These are phyloP conservation scores for Ceratocystis eucalypticola DNA, from an alignment of 2,329 filamentous ascomycete genomes.

Conservation along the genomic window DNA sequence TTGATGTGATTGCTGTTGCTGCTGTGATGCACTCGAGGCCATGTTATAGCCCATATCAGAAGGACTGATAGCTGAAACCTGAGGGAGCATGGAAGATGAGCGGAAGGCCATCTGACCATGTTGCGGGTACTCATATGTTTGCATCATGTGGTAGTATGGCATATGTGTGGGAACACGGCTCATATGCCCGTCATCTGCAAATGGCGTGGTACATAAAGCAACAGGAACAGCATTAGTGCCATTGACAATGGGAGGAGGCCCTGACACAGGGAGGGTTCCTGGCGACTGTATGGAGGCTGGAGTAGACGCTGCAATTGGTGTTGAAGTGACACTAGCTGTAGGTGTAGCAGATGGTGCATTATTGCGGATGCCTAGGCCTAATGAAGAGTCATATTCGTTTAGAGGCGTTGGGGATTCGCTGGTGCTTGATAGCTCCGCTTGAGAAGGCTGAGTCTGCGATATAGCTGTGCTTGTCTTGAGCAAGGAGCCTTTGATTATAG, in stretches of 20 bases:
- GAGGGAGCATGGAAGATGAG: conserved; percentile 1
- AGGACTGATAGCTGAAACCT: conserved; percentile 1
- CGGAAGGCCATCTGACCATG: conserved; percentile 5
- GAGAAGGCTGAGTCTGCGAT: conserved; percentile 12
- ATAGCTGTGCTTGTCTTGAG: conserved; percentile 27
- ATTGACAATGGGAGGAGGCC: conserved; percentile 15
- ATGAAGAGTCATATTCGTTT: conserved; percentile 10
- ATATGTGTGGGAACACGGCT: conserved; percentile 1
- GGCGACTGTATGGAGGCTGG: conserved; percentile 1
- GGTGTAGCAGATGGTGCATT: not conserved
- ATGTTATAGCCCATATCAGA: not conserved
- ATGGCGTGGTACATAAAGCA: not conserved
- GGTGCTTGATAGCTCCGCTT: not conserved
- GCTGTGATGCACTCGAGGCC: conserved; percentile 8
- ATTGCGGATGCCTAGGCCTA: conserved; percentile 7
- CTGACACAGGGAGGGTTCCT: conserved; percentile 1
- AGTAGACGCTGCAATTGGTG: conserved; percentile 8
- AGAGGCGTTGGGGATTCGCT: not conserved
- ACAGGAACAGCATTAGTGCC: conserved; percentile 13
- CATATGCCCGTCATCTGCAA: not conserved
- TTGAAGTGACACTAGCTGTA: conserved; percentile 10
- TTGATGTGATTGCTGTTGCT: conserved; percentile 6
- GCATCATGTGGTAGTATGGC: conserved; percentile 6
- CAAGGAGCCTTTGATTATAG: conserved; percentile 39
- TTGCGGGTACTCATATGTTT: conserved; percentile 8